phyloP scores from a whole-genome alignment of 2,329 filamentous ascomycete genomes.

The Coniochaeta sp. region DNA sequence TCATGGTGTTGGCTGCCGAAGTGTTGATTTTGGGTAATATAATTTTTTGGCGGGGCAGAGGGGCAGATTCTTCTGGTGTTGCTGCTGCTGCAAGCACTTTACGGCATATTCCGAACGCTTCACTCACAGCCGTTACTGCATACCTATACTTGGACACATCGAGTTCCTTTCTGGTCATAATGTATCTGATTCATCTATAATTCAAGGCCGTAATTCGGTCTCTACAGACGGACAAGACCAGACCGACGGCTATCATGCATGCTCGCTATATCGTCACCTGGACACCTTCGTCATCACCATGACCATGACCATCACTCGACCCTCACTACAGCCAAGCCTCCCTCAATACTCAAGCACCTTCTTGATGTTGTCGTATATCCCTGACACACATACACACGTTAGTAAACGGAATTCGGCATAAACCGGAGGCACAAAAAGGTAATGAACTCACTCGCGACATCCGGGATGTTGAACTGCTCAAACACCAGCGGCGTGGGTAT shows the following conservation, averaged over 20 bases:
- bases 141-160: background rate
- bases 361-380: conserved; percentile 66
- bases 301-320: background rate
- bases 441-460: conserved; percentile 83
- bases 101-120: background rate
- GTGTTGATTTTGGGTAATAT: too few relatives aligned
- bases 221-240: too few relatives aligned
- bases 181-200: background rate
- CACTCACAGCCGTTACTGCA: background rate
- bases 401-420: too few relatives aligned
- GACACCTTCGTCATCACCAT: background rate
- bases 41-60: background rate
- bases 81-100: background rate
- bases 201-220: background rate
- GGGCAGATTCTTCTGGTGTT: background rate
- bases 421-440: too few relatives aligned
- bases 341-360: conserved; percentile 56
- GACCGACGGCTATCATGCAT: background rate
- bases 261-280: background rate
- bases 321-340: background rate
- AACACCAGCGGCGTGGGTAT: conserved; percentile 74
- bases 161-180: background rate
- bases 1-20: background rate
- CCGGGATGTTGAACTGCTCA: conserved; percentile 76
- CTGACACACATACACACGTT: conserved; percentile 29